Base-by-base conservation (phyloP, 768 basidiomycete species). In the Phaeolepiota aurea region DNA sequence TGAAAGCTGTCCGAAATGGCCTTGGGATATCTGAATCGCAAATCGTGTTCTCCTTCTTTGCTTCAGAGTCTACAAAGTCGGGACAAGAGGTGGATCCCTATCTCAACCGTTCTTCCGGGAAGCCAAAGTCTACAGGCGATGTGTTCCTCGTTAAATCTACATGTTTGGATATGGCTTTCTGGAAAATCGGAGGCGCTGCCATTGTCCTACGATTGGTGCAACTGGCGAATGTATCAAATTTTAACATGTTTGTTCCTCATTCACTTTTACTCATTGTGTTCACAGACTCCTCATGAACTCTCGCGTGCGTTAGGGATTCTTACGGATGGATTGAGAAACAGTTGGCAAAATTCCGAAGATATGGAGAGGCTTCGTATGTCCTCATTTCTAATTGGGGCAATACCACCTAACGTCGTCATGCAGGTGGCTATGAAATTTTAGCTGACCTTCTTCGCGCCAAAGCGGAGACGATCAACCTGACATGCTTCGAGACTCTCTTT, bases 261-360 rank as follows among this genome's bases (percentile, higher is more conserved):
- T 20, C 20, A 20, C 37, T 12, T 21, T 38, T 11, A 18, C 15
- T 12, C 20, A 19, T 11, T 38, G 22, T 5, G 5, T 22, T 10
- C 12, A 38, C 18, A 89, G 82, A 87, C 78, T 0, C 61, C 80
- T 0, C 85, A 87, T 45, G 88, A 92, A 48, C 50, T 94, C 2
- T 85, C 84, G 0, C 66, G 81, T 12, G 72, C 87, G 0, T 58
- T 92, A 4, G 65, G 79, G 3, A 76, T 92, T 19, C 58, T 94
- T 15, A 72, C 77, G 5, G 89, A 93, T 49, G 77, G 84, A 2
- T 56, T 96, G 33, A 77, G 77, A 47, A 82, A 85, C 48, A 87
- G 78, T 50, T 97, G 93, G 93, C 77, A 87, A 51, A 90, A 89
- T 52, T 92, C 87, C 23, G 92, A 93, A 54, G 93, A 96, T 49